Conservation (phyloP, 2,329 filamentous ascomycete genomes). For the Dothistroma septosporum region DNA sequence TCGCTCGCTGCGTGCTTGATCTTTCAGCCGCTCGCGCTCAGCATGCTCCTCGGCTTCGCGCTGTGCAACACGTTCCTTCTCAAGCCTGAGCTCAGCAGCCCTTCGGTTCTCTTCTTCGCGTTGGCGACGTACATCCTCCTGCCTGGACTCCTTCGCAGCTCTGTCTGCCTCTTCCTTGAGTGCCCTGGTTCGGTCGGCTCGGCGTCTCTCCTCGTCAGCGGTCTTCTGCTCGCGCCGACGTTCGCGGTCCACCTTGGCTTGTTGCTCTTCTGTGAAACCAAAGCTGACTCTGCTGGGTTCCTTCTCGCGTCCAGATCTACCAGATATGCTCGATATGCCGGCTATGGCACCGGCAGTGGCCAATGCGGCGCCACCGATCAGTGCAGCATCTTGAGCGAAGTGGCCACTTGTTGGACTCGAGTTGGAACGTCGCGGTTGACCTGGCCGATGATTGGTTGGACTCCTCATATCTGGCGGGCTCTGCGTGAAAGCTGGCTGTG, state of each 20-base stretch:
- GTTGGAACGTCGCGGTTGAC: slow-evolving; percentile 33
- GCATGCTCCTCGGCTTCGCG: slow-evolving; percentile 16
- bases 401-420: slow-evolving; percentile 29
- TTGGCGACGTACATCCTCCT: slow-evolving; percentile 25
- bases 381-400: slow-evolving; percentile 37
- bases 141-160: slow-evolving; percentile 23
- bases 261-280: slow-evolving; percentile 55
- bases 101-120: slow-evolving; percentile 29
- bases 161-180: slow-evolving; percentile 35
- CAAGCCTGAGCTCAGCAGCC: slow-evolving; percentile 18
- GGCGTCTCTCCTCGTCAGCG: slow-evolving; percentile 28
- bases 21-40: slow-evolving; percentile 1
- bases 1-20: slow-evolving; percentile 4
- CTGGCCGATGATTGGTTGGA: slow-evolving; percentile 5
- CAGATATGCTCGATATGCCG: slow-evolving; percentile 18
- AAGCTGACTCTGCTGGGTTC: slow-evolving; percentile 50
- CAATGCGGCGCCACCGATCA: slow-evolving; percentile 42
- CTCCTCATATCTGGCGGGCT: slow-evolving; percentile 6
- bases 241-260: slow-evolving; percentile 44
- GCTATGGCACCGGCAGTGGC: slow-evolving; percentile 36
- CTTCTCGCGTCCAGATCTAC: slow-evolving; percentile 24
- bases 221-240: slow-evolving; percentile 30
- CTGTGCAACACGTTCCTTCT: slow-evolving; percentile 14
- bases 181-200: slow-evolving; percentile 32
- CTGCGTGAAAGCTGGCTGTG: slow-evolving; percentile 40